Evolutionary conservation across 1,284 basidiomycete species (phyloP), one percentile per base, ranked within the genome.

Genomic region (Rhodofomes roseus): DNA sequence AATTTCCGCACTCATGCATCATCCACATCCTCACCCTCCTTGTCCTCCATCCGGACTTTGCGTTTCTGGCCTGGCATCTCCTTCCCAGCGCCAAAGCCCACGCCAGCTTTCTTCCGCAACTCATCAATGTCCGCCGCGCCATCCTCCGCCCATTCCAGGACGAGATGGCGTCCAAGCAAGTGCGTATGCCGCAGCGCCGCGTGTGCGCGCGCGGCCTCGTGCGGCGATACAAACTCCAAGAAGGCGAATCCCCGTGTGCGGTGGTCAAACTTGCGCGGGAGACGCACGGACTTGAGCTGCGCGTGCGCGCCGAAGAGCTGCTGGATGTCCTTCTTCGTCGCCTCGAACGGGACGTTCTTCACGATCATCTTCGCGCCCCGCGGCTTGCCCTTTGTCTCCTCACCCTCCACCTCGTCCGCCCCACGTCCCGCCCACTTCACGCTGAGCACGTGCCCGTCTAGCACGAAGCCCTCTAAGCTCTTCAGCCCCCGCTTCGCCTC

Each of bases 261-360:
- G 18, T 90, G 83, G 65, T 95, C 89, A 73, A 95, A 88, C 71
- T 94, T 94, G 72, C 89, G 90, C 8, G 95, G 95, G 8, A 96
- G 73, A 31, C 96, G 88, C 9, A 95, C 87, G 8, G 94, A 92
- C 76, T 96, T 96, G 74, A 98, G 84, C 64, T 92, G 89, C 0
- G 95, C 96, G 67, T 98, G 93, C 0, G 92, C 84, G 23, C 92
- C 82, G 73, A 97, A 96, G 29, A 98, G 75, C 63, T 93, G 89
- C 56, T 91, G 82, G 22, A 99, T 82, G 66, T 99, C 96, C 77
- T 92, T 94, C 79, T 93, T 95, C 46, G 89, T 92, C 52, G 91
- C 93, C 76, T 99, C 96, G 77, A 99, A 99, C 22, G 96, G 95
- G 62, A 98, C 81, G 71, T 99, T 99, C 83, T 98, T 99, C 68